Evolutionary conservation across 495 filamentous ascomycete genomes (phyloP).

Genomic region (Bacidia gigantensis): DNA sequence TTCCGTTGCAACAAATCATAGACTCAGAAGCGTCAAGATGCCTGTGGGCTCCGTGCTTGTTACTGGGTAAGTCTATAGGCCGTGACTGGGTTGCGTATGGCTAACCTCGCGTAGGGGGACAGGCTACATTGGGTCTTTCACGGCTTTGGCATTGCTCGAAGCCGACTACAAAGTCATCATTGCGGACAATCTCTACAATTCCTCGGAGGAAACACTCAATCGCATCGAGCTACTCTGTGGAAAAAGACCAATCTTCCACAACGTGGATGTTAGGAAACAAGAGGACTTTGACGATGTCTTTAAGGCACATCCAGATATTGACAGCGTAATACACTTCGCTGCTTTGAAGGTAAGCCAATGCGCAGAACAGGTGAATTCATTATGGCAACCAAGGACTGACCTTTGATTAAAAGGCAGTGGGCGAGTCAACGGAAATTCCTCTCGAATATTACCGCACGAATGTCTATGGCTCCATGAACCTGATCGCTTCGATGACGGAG

Average conservation of each 20-base stretch:
- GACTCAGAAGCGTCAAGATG: slow-evolving; percentile 47
- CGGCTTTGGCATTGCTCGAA: slow-evolving; percentile 75
- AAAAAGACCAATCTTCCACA: slow-evolving; percentile 73
- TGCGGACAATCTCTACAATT: slow-evolving; percentile 92
- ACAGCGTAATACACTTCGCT: slow-evolving; percentile 97
- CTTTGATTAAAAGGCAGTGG: slow-evolving; percentile 55
- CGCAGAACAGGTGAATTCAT: too few relatives aligned
- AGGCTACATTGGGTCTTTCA: slow-evolving; percentile 99
- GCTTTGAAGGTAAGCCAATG: slow-evolving; percentile 66
- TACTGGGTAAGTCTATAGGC: slow-evolving; percentile 55
- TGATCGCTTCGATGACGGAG: slow-evolving; percentile 74
- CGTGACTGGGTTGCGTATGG: background rate
- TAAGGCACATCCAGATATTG: slow-evolving; percentile 75
- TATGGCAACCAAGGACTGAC: too few relatives aligned
- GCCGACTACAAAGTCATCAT: slow-evolving; percentile 94
- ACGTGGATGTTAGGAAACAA: slow-evolving; percentile 80
- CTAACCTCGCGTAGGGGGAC: slow-evolving; percentile 51
- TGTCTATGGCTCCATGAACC: slow-evolving; percentile 80
- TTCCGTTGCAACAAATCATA: too few relatives aligned
- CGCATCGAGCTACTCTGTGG: slow-evolving; percentile 88
- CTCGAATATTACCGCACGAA: slow-evolving; percentile 97
- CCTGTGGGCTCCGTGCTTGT: slow-evolving; percentile 74
- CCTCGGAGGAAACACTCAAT: slow-evolving; percentile 72
- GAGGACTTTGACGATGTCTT: slow-evolving; percentile 77
- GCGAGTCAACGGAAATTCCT: slow-evolving; percentile 88